Conservation (phyloP, 768 basidiomycete species). For the Lyophyllum shimeji region DNA sequence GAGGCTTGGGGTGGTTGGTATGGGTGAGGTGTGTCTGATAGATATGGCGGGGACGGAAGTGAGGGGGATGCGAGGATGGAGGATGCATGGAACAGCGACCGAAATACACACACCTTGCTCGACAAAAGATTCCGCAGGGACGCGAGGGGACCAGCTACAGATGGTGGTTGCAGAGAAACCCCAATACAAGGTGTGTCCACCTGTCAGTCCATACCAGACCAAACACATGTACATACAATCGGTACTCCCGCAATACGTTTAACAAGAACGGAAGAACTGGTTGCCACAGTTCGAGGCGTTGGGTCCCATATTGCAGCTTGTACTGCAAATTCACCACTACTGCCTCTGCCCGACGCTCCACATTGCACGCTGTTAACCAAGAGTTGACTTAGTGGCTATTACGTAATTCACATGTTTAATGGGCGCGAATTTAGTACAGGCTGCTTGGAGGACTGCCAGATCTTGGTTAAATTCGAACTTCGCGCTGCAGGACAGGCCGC, state of each 20-base stretch:
- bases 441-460: no score
- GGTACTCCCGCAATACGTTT: not conserved
- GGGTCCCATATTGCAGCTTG: not conserved
- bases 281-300: not conserved
- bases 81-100: conserved; percentile 29
- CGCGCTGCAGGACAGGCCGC: no score
- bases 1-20: conserved; percentile 43
- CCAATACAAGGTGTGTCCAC: not conserved
- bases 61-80: conserved; percentile 63
- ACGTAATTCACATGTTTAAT: no score
- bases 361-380: no score
- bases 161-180: conserved; percentile 1
- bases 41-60: conserved; percentile 50
- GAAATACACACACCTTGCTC: conserved; percentile 25
- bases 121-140: not conserved
- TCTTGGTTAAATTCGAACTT: no score
- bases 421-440: no score
- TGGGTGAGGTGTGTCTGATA: conserved; percentile 46
- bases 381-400: no score
- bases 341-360: no score
- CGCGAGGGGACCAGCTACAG: not conserved
- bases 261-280: no score
- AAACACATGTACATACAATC: conserved; percentile 15
- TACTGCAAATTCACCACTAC: no score
- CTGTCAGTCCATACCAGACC: not conserved